Evolutionary conservation across 1,139 yeast species (phyloP), one percentile per base, ranked within the genome.

Genomic region (Candida dubliniensis): DNA sequence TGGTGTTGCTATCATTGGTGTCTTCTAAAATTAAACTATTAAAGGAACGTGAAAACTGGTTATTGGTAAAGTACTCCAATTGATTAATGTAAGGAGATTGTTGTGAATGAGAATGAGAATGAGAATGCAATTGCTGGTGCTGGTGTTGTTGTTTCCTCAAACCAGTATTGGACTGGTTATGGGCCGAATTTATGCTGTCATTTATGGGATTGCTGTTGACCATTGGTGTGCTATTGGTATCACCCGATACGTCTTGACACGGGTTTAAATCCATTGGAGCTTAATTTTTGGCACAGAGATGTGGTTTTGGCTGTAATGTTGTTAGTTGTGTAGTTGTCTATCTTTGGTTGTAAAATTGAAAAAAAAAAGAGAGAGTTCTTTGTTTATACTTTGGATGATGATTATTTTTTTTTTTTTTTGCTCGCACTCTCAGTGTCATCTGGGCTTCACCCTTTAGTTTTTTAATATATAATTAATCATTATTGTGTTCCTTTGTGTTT

Each of bases 11-110:
- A 11, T 31, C 31, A 34, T 34, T 37, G 8, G 47, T 32, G 48
- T 74, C 79, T 31, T 73, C 77, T 38, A 74, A 57, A 6, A 73
- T 71, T 54, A 74, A 66, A 43, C 73, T 66, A 54, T 72, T 74
- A 62, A 74, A 74, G 12, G 77, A 71, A 26, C 75, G 56, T 34
- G 77, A 71, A 47, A 74, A 72, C 34, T 70, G 69, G 48, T 67
- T 62, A 53, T 71, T 69, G 39, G 76, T 66, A 46, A 67, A 70
- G 53, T 69, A 62, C 41, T 72, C 76, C 38, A 71, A 49, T 43
- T 54, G 60, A 30, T 44, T 48, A 37, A 46, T 40, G 33, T 42
- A 43, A 6, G 51, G 50, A 4, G 50, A 37, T 34, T 43, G 43
- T 24, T 46, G 51, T 31, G 43, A 39, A 31, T 36, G 41, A 7